These are phyloP conservation scores for Xylariaceae sp. DNA, from an alignment of 2,329 filamentous ascomycete genomes.

Conservation along the genomic window DNA sequence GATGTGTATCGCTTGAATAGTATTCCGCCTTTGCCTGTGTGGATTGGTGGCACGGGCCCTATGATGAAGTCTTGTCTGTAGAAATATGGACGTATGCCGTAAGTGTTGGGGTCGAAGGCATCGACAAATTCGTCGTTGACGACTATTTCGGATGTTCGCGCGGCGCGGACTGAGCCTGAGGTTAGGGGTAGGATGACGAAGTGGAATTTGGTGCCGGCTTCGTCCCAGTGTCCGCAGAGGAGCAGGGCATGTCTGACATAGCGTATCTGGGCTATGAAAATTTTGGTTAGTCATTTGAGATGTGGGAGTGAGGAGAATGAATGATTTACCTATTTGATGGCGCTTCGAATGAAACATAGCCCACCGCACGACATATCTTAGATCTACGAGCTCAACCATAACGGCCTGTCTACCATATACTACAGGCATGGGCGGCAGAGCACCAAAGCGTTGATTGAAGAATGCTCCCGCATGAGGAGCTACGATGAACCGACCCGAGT, in stretches of 20 bases:
- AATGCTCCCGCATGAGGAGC: background rate
- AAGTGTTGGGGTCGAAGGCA: no score
- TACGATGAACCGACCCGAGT: constrained; percentile 1
- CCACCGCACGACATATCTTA: no score
- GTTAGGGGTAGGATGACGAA: background rate
- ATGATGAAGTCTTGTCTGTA: no score
- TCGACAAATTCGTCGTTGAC: background rate
- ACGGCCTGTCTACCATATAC: no score
- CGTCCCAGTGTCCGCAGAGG: constrained; percentile 8
- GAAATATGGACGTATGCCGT: no score
- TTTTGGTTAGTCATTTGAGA: background rate
- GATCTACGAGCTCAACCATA: no score
- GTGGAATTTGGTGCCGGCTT: background rate
- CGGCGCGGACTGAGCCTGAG: background rate
- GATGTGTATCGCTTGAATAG: no score
- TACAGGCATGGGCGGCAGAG: no score
- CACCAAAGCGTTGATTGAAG: background rate
- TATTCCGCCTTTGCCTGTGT: no score
- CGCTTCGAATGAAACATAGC: background rate
- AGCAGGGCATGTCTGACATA: background rate
- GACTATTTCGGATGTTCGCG: background rate
- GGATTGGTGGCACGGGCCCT: no score
- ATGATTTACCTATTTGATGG: constrained; percentile 1
- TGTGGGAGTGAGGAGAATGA: background rate
- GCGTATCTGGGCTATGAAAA: background rate